Evolutionary conservation across 2,329 filamentous ascomycete genomes (phyloP), one percentile per base, ranked within the genome.

Genomic region (Aspergillus fijiensis): DNA sequence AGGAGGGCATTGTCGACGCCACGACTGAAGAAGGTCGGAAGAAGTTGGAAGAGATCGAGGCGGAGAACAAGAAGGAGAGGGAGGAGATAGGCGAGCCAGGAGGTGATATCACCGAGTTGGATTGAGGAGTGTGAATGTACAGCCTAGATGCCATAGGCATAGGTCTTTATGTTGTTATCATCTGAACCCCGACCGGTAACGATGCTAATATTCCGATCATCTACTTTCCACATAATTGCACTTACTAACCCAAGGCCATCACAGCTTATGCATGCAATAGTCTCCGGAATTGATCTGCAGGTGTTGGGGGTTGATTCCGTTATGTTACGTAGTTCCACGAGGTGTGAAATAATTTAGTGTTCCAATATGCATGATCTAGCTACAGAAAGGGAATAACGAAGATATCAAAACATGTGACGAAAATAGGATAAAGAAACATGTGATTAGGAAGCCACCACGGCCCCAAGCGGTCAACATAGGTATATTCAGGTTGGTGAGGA

Each of bases 1-100:
- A 98, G 74, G 88, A 96, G 72, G 88, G 96, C 53, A 92, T 99
- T 55, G 96, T 99, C 67, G 95, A 99, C 78, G 91, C 92, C 1
- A 99, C 92, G 50, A 96, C 94, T 2, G 89, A 92, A 72, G 88
- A 95, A 73, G 93, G 93, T 3, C 85, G 89, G 80, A 85, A 88
- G 74, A 87, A 88, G 72, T 82, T 94, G 68, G 89, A 90, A 78
- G 86, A 92, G 65, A 84, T 96, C 61, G 88, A 92, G 74, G 82
- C 84, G 27, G 80, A 85, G 64, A 82, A 69, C 16, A 75, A 69
- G 58, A 69, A 62, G 57, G 70, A 65, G 45, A 62, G 57, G 29
- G 53, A 62, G 19, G 68, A 80, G 69, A 76, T 82, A 72, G 75
- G 81, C 74, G 65, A 84, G 65, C 78, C 83, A 75, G 76, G 83